phyloP scores from a whole-genome alignment of 2,329 filamentous ascomycete genomes.

The Onygenales sp. region DNA sequence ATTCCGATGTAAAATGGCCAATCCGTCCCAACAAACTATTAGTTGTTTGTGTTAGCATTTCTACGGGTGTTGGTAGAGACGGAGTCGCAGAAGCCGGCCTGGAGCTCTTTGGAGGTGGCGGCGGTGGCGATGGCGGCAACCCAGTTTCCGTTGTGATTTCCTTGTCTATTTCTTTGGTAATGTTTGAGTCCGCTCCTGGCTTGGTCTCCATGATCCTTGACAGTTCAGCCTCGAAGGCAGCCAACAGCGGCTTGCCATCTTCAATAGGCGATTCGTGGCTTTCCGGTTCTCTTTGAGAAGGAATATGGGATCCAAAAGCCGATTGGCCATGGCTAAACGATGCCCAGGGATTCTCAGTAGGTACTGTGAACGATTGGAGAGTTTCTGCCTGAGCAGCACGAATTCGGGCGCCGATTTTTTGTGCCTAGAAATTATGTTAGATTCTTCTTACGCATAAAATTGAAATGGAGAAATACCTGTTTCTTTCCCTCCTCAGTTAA shows the following conservation, averaged over 20 bases:
- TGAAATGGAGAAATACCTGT: slow-evolving; percentile 11
- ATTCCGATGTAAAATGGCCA: slow-evolving; percentile 26
- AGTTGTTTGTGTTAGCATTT: slow-evolving; percentile 25
- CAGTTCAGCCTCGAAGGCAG: slow-evolving; percentile 32
- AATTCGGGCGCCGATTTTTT: slow-evolving; percentile 14
- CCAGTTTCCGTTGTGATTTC: slow-evolving; percentile 4
- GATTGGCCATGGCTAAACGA: slow-evolving; percentile 7
- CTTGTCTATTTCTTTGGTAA: slow-evolving; percentile 3
- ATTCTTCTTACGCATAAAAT: not conserved
- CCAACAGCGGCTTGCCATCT: slow-evolving; percentile 24
- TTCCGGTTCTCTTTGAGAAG: slow-evolving; percentile 10
- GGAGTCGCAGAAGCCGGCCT: not conserved
- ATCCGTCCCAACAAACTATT: slow-evolving; percentile 25
- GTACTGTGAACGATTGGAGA: not conserved
- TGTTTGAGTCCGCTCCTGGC: not conserved
- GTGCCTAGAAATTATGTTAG: slow-evolving; percentile 9
- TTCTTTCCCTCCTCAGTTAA: slow-evolving; percentile 17
- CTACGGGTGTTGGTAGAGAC: slow-evolving; percentile 13
- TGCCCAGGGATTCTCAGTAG: slow-evolving; percentile 13
- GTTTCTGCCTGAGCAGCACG: not conserved
- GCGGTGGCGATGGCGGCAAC: slow-evolving; percentile 6
- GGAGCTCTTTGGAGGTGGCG: slow-evolving; percentile 8
- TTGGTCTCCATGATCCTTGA: slow-evolving; percentile 21
- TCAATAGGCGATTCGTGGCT: slow-evolving; percentile 12
- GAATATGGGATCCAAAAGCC: not conserved